These are phyloP conservation scores for Ophiosphaerella korrae DNA, from an alignment of 2,329 filamentous ascomycete genomes.

Conservation along the genomic window DNA sequence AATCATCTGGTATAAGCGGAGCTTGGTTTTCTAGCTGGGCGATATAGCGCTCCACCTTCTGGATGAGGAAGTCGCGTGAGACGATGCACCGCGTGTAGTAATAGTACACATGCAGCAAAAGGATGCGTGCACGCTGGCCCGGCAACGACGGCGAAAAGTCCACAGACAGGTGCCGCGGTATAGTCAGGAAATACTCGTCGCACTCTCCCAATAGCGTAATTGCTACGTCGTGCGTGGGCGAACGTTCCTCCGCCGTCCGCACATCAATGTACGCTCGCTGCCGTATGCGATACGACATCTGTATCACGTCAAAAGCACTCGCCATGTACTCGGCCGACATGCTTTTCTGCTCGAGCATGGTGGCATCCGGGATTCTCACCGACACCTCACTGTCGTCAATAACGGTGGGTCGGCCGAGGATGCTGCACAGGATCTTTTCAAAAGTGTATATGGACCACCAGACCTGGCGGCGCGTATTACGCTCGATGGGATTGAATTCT, in stretches of 20 bases:
- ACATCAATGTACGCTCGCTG: slow-evolving; percentile 30
- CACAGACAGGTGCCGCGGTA: slow-evolving; percentile 19
- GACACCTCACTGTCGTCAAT: slow-evolving; percentile 33
- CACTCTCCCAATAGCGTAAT: slow-evolving; percentile 27
- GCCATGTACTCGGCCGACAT: slow-evolving; percentile 22
- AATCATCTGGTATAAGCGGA: slow-evolving; percentile 13
- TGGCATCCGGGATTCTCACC: slow-evolving; percentile 25
- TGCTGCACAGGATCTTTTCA: slow-evolving; percentile 31
- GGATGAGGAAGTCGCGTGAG: slow-evolving; percentile 29
- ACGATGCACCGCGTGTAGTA: slow-evolving; percentile 30
- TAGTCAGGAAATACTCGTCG: slow-evolving; percentile 18
- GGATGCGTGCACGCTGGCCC: slow-evolving; percentile 18
- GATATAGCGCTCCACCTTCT: slow-evolving; percentile 30
- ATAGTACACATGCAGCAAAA: slow-evolving; percentile 30
- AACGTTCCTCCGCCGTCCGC: slow-evolving; percentile 23
- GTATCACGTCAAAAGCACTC: slow-evolving; percentile 12
- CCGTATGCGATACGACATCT: slow-evolving; percentile 26
- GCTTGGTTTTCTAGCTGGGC: slow-evolving; percentile 16
- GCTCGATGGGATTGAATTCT: slow-evolving; percentile 43
- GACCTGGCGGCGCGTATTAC: slow-evolving; percentile 30
- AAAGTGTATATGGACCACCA: slow-evolving; percentile 36
- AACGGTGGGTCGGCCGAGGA: slow-evolving; percentile 30
- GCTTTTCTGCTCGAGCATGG: slow-evolving; percentile 21
- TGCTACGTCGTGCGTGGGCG: slow-evolving; percentile 23
- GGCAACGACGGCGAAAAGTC: slow-evolving; percentile 10